Evolutionary conservation across 2,329 filamentous ascomycete species (phyloP).

Genomic region (Alternaria metachromatica): DNA sequence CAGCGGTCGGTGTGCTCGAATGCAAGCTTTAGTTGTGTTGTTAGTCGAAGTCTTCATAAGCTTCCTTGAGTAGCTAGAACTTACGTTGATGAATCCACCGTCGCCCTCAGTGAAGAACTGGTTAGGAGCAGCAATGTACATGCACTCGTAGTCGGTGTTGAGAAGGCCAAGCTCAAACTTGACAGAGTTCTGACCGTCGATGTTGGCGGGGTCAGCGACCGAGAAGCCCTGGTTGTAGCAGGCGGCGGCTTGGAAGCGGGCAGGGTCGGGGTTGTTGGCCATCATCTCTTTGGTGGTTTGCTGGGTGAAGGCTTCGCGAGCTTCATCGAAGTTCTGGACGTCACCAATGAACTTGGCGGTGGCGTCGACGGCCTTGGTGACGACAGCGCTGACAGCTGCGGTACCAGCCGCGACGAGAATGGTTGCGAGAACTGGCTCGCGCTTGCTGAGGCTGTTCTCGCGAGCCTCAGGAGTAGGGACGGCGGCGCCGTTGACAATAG

Average conservation of each 20-base stretch:
- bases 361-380: constrained; percentile 5
- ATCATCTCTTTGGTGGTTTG: constrained; percentile 8
- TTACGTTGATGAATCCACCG: constrained; percentile 1
- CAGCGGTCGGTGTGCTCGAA: constrained; percentile 5
- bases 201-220: constrained; percentile 4
- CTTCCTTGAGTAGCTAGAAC: background rate
- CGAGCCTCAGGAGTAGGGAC: constrained; percentile 4
- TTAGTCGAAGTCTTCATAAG: background rate
- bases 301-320: constrained; percentile 13
- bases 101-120: constrained; percentile 11
- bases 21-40: background rate
- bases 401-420: constrained; percentile 11
- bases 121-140: constrained; percentile 10
- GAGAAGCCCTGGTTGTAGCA: constrained; percentile 12
- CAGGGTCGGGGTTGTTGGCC: constrained; percentile 8
- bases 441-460: constrained; percentile 2
- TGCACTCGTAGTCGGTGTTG: constrained; percentile 16
- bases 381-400: constrained; percentile 10
- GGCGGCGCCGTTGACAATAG: constrained; percentile 7
- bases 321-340: constrained; percentile 4
- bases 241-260: constrained; percentile 4
- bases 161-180: constrained; percentile 10
- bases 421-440: constrained; percentile 6
- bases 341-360: constrained; percentile 8
- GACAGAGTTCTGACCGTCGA: constrained; percentile 5